A percentile compares a stretch with the other conserved stretches of the same genome.
Conservation (phyloP, 176 grass and related monocot genomes). For the Puya raimondii region DNA sequence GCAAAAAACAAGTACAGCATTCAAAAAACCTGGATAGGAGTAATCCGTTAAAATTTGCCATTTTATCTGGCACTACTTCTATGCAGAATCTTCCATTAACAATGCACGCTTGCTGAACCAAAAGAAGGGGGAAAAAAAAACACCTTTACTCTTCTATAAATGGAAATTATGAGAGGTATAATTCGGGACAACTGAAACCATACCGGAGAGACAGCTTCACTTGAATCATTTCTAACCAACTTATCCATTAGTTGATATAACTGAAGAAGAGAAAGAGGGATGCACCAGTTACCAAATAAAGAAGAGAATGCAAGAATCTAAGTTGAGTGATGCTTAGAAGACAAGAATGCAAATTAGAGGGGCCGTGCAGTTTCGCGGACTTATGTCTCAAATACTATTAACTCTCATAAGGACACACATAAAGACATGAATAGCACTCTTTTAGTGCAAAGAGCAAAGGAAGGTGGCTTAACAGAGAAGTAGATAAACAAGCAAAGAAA, state of each 20-base stretch:
- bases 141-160: not conserved
- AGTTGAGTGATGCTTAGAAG: no score
- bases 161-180: not conserved
- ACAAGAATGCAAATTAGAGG: not conserved
- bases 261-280: constrained; percentile 31
- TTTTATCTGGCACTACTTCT: constrained; percentile 29
- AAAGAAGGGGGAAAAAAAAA: constrained; percentile 10
- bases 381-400: no score
- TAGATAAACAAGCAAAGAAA: no score
- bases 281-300: constrained; percentile 4
- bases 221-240: constrained; percentile 38
- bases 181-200: constrained; percentile 18
- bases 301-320: no score
- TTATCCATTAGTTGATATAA: constrained; percentile 69
- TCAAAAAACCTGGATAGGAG: constrained; percentile 55
- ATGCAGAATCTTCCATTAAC: constrained; percentile 73
- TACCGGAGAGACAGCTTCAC: constrained; percentile 53
- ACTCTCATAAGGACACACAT: no score
- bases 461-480: no score
- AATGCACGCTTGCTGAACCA: constrained; percentile 55
- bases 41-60: constrained; percentile 38
- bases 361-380: no score
- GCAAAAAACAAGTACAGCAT: constrained; percentile 1
- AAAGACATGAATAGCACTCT: no score
- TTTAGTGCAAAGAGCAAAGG: no score